Base-by-base conservation (phyloP, 805 yeast species). In the Yamadazyma laniorum region DNA sequence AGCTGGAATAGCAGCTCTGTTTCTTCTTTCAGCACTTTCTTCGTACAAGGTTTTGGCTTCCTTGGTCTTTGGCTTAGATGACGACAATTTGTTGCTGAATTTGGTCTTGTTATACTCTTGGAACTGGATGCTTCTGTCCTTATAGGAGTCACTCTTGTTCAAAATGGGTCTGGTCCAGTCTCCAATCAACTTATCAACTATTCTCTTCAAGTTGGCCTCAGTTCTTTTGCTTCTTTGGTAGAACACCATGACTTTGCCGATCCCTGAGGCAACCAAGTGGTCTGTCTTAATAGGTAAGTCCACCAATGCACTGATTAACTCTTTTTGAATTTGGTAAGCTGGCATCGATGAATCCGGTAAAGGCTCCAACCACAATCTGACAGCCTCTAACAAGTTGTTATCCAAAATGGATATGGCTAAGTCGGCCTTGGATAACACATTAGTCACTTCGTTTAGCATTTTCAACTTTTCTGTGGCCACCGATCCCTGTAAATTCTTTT, bases 141-240 rank as follows among this genome's bases (percentile, higher is more conserved):
- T 81, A 69, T 90, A 91, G 52, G 90, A 88, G 62, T 91, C 98
- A 3, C 95, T 83, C 44, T 95, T 83, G 50, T 95, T 95, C 74
- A 93, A 86, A 45, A 93, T 88, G 31, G 99, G 99, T 64, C 99
- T 79, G 6, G 97, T 91, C 99, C 99, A 93, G 59, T 89, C 95
- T 18, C 96, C 96, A 49, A 93, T 84, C 44, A 93, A 69, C 56
- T 80, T 80, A 56, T 93, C 98, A 5, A 96, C 98, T 27, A 82
- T 73, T 58, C 95, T 81, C 59, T 91, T 89, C 56, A 93, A 75
- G 30, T 76, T 70, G 23, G 88, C 84, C 61, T 95, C 97, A 12
- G 95, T 95, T 53, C 91, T 78, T 56, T 84, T 85, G 22, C 93
- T 81, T 55, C 89, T 78, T 56, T 91, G 96, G 64, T 93, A 93